Evolutionary conservation across 2,329 filamentous ascomycete species (phyloP).

Genomic region (Monilinia aucupariae): DNA sequence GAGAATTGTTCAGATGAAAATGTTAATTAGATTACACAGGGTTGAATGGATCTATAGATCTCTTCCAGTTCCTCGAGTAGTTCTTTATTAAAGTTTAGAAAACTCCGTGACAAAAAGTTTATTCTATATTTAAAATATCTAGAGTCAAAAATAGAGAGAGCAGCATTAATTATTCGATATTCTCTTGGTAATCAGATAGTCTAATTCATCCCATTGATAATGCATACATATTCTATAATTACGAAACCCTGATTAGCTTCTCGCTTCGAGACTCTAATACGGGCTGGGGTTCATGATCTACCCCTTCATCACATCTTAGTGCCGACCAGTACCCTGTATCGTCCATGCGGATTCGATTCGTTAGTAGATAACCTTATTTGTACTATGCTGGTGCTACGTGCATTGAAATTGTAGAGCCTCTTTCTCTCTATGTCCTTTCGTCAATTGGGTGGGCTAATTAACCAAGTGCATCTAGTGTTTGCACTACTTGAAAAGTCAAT

Average conservation of each 20-base stretch:
- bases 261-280: neutral
- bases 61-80: too few relatives aligned
- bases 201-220: too few relatives aligned
- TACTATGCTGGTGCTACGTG: neutral
- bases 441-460: neutral
- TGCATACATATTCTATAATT: too few relatives aligned
- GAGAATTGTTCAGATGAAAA: neutral
- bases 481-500: neutral
- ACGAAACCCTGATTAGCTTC: neutral
- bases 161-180: too few relatives aligned
- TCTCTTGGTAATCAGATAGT: too few relatives aligned
- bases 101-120: too few relatives aligned
- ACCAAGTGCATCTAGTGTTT: neutral
- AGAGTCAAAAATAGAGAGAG: too few relatives aligned
- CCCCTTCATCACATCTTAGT: conserved; percentile 7
- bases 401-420: neutral
- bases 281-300: neutral
- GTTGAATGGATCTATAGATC: neutral
- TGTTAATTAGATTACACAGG: neutral
- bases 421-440: neutral
- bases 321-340: neutral
- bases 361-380: neutral
- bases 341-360: conserved; percentile 1
- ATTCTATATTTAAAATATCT: too few relatives aligned
- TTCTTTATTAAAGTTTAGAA: neutral